Base-by-base conservation (phyloP, 225 moss, liverwort and hornwort genomes). In the Marchantia polymorpha region DNA sequence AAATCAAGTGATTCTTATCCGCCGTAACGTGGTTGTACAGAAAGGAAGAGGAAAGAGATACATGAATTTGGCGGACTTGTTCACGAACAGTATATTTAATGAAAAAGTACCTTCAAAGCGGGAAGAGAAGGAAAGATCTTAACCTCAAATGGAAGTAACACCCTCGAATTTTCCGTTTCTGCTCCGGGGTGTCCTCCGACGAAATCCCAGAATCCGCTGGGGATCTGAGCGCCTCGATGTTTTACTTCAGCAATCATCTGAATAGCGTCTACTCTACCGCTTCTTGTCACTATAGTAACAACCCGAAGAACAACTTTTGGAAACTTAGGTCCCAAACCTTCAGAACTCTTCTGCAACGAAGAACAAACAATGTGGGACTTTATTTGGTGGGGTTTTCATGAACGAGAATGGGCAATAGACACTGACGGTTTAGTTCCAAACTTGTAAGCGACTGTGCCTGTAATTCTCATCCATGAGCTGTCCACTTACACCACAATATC, bases 131-230 rank as follows among this genome's bases (percentile, higher is more conserved):
- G 10, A 29, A 73, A 4, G 73, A 73, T 26, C 3, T 53, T 54
- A 53, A 87, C 87, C 87, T 87, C 87, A 51, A 7, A 14, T 14
- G 87, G 77, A 1, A 85, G 78, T 25, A 87, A 52, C n/a, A 69
- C 46, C 61, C 87, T 77, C 50, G 64, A 74, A 52, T 76, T 87
- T 49, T 81, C 82, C 0, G 49, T 7, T 3, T 20, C 2, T 17
- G 39, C 10, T 10, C 3, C 49, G 5, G 87, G 84, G 75, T 84
- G 82, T 68, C 87, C 83, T 14, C 12, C 0, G 11, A 87, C 84
- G 25, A 87, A 87, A 22, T 72, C 71, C 87, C 87, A 87, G 72
- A 87, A 87, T 10, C 66, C 85, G 0, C 0, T 9, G 4, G 87
- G 84, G 14, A 87, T 7, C 12, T 3, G 59, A 63, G 69, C 46